phyloP scores from a whole-genome alignment of 2,329 filamentous ascomycete species.

The Tolypocladium album region DNA sequence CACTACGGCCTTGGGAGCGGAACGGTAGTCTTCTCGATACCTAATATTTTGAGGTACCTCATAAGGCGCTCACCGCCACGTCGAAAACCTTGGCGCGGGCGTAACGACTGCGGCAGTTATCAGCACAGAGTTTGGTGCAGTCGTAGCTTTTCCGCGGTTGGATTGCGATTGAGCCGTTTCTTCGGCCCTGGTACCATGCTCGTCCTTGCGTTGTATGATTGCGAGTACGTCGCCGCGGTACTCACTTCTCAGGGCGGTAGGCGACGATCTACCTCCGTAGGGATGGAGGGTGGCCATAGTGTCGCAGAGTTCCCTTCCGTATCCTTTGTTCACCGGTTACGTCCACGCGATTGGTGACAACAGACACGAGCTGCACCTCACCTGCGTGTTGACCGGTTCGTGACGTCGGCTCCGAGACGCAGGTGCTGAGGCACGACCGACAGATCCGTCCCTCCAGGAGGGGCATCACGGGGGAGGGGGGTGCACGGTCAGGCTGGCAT shows the following conservation, averaged over 20 bases:
- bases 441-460: not conserved
- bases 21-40: not conserved
- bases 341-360: not conserved
- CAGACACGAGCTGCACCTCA: constrained; percentile 1
- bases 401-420: not conserved
- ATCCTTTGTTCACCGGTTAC: not conserved
- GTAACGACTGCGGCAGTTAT: not conserved
- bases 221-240: not conserved
- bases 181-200: not conserved
- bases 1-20: not conserved
- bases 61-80: not conserved
- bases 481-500: not conserved
- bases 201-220: not conserved
- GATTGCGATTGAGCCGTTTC: not conserved
- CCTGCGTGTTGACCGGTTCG: not conserved
- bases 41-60: not conserved
- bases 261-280: not conserved
- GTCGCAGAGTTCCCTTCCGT: not conserved
- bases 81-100: not conserved
- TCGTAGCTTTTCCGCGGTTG: not conserved
- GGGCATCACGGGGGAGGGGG: not conserved
- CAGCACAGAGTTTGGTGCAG: not conserved
- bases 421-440: not conserved
- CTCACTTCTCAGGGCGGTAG: not conserved
- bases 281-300: not conserved